Evolutionary conservation across 306 rosid genomes (phyloP), one percentile per base, ranked within the genome.

Genomic region (Lathyrus oleraceus): DNA sequence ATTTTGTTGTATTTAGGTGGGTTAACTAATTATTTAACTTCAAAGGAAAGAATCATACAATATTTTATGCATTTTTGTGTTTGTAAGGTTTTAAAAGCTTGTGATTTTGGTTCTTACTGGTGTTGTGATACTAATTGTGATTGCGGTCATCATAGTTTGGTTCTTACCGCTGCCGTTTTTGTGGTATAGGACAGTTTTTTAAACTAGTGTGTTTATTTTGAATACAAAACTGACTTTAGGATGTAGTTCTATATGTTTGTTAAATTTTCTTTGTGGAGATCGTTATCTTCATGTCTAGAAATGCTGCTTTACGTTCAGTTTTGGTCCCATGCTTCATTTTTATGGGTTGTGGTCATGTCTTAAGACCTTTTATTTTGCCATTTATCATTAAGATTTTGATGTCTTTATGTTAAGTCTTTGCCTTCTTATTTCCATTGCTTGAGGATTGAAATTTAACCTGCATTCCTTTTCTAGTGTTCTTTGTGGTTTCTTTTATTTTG

Each of bases 361-460:
- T 42, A 13, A 8, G 12, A 30, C 11, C 27, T 27, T 20, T 43
- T 13, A 14, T 54, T 5, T 38, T 59, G 53, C 23, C 44, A 17
- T 74, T 25, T 42, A 5, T 48, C 15, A 15, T 38, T 66, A 8
- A 19, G 39, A 75, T 19, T 56, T 13, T 10, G 1, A 40, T 54
- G 12, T 28, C 20, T 4, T 14, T 17, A 8, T 47, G 61, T 38
- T 27, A 42, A 16, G 15, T 43, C 7, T 64, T 51, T 63, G 4
- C 6, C 32, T 17, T 4, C 36, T 2, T 27, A 12, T 38, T 38
- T 67, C 45, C 25, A 53, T 16, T 51, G 20, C 11, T 52, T 53
- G 60, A 51, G 75, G 48, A 30, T 52, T 70, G 58, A 25, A 25
- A 25, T 25, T 25, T 25, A 67, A 51, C 25, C 12, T 42, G 35